Percentiles rank a stretch among this genome's conserved stretches.
phyloP scores from a whole-genome alignment of 306 rosid species.

The Inga laurina region DNA sequence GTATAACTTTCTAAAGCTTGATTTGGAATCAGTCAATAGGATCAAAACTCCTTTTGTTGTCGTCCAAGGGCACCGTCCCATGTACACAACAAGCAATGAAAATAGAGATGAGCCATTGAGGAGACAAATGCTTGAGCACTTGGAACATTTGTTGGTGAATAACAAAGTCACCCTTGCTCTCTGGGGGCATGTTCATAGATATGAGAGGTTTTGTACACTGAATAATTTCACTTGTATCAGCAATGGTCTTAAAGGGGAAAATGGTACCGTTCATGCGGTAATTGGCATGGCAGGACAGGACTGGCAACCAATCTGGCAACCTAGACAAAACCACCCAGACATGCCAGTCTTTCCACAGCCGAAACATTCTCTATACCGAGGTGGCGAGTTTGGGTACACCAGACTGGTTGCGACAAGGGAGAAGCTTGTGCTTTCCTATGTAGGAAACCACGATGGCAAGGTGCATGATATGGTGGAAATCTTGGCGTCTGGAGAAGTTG shows the following conservation, averaged over 20 bases:
- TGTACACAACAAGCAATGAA: constrained; percentile 89
- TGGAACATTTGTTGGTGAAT: constrained; percentile 82
- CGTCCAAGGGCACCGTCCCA: constrained; percentile 90
- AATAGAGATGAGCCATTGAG: constrained; percentile 61
- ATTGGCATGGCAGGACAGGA: constrained; percentile 96
- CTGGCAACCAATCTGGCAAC: constrained; percentile 90
- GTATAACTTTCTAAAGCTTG: constrained; percentile 69
- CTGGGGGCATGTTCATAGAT: constrained; percentile 96
- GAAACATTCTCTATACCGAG: constrained; percentile 66
- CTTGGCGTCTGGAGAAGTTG: constrained; percentile 66
- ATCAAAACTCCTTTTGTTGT: constrained; percentile 74
- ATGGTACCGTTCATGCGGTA: constrained; percentile 75
- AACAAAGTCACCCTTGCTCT: constrained; percentile 79
- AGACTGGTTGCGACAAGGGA: constrained; percentile 70
- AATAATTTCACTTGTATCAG: constrained; percentile 77
- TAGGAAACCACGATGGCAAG: constrained; percentile 84
- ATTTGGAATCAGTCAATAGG: constrained; percentile 76
- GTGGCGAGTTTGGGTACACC: constrained; percentile 90
- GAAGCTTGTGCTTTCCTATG: constrained; percentile 68
- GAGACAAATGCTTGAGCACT: constrained; percentile 67
- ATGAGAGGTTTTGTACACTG: constrained; percentile 82
- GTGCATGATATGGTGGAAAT: constrained; percentile 71
- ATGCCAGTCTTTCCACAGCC: constrained; percentile 89
- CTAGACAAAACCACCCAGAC: constrained; percentile 61
- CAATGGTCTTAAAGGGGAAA: constrained; percentile 37